phyloP scores from a whole-genome alignment of 1,284 basidiomycete species.

The Marasmius oreades region DNA sequence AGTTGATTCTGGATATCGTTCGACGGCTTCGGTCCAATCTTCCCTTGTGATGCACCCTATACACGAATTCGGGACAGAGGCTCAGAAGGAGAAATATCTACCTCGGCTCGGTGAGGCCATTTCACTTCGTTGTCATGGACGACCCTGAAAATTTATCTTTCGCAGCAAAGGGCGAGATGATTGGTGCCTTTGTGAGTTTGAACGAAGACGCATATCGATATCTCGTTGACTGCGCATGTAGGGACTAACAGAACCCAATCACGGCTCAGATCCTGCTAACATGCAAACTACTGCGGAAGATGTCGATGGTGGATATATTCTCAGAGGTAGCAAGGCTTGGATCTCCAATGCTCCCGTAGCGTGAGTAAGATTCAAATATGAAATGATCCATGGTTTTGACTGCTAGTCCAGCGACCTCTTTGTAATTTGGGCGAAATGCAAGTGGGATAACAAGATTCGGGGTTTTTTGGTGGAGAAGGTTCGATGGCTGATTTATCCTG shows the following conservation, averaged over 20 bases:
- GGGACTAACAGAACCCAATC: conserved; percentile 96
- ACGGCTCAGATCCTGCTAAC: conserved; percentile 89
- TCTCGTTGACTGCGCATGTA: conserved; percentile 23
- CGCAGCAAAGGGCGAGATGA: conserved; percentile 78
- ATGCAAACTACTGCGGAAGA: conserved; percentile 95
- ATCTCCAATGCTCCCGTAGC: conserved; percentile 90
- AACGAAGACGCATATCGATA: neutral
- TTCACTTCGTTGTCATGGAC: neutral
- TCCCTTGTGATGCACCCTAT: conserved; percentile 99
- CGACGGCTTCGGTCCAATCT: conserved; percentile 94
- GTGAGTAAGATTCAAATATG: conserved; percentile 39
- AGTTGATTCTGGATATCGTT: conserved; percentile 94
- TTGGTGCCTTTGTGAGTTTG: conserved; percentile 86
- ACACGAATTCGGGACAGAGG: conserved; percentile 85
- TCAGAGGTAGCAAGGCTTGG: conserved; percentile 96
- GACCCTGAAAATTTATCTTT: neutral
- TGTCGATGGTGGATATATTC: conserved; percentile 77
- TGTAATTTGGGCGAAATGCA: conserved; percentile 92
- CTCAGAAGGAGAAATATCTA: conserved; percentile 90
- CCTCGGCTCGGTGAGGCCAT: conserved; percentile 68
- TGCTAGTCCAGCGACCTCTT: conserved; percentile 65
- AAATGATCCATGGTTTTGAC: neutral
- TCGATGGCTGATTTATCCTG: neutral
- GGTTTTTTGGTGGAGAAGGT: conserved; percentile 94
- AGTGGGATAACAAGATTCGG: conserved; percentile 89